These are phyloP conservation scores for Cajanus cajan DNA, from an alignment of 306 rosid genomes.

Conservation along the genomic window DNA sequence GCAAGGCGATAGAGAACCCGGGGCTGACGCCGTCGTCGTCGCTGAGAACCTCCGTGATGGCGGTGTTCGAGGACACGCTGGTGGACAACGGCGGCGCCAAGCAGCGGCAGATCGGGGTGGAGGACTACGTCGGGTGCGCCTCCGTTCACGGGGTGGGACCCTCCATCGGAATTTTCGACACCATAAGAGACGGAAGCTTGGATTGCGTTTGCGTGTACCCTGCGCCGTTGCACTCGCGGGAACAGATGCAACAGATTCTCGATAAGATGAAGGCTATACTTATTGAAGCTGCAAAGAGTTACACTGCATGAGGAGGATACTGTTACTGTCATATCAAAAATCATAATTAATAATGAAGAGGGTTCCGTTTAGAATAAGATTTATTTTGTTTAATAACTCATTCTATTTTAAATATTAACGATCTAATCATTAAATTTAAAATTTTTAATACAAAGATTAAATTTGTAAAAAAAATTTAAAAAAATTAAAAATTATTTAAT, in stretches of 20 bases:
- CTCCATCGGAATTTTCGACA: slow-evolving; percentile 61
- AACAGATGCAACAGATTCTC: slow-evolving; percentile 51
- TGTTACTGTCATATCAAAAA: too few relatives aligned
- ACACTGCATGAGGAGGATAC: neutral
- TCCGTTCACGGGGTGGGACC: slow-evolving; percentile 71
- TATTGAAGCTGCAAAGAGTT: slow-evolving; percentile 28
- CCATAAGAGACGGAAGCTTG: slow-evolving; percentile 46
- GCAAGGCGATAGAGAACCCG: slow-evolving; percentile 61
- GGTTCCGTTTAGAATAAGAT: too few relatives aligned
- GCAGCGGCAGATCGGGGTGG: slow-evolving; percentile 36
- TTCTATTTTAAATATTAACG: too few relatives aligned
- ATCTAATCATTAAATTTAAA: too few relatives aligned
- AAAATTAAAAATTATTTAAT: too few relatives aligned
- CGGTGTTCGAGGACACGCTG: slow-evolving; percentile 65
- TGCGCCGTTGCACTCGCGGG: slow-evolving; percentile 56
- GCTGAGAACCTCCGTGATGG: slow-evolving; percentile 44
- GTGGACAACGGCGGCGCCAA: slow-evolving; percentile 30
- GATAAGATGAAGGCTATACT: slow-evolving; percentile 49
- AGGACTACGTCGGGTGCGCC: slow-evolving; percentile 69
- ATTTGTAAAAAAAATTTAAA: too few relatives aligned
- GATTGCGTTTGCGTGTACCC: slow-evolving; percentile 68
- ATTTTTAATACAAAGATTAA: too few relatives aligned
- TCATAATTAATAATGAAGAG: too few relatives aligned
- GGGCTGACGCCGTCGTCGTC: slow-evolving; percentile 53
- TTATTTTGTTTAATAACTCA: too few relatives aligned